Evolutionary conservation across 306 rosid species (phyloP), one percentile per base, ranked within the genome.

Genomic region (Prunus dulcis): DNA sequence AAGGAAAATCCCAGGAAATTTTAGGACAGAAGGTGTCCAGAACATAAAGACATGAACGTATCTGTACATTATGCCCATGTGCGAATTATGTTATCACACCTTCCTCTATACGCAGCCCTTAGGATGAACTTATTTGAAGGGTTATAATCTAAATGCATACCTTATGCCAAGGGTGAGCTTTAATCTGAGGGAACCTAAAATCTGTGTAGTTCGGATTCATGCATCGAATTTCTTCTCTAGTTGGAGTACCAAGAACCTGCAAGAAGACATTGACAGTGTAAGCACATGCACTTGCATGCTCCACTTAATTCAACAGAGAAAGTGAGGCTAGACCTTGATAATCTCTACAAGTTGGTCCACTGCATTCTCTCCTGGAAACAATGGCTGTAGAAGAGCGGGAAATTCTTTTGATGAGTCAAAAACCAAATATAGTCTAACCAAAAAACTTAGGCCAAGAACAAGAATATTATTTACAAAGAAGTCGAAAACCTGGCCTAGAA

Each of bases 121-220:
- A 62, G 38, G 38, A 58, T 25, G 34, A 75, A 64, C 58, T 64
- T 41, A 17, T 25, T 46, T 19, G 47, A 43, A 28, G 18, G 9
- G 9, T 12, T 46, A 28, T 49, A 11, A 64, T 20, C 38, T 43
- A 73, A 75, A 71, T 60, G 52, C 76, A 82, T 85, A 92, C 97
- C 97, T 95, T 95, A 78, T 95, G 97, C 98, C 98, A 93, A 71
- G 98, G 98, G 79, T 94, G 97, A 66, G 96, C 98, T 87, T 94
- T 94, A 41, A 94, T 80, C 78, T 94, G 97, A 73, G 99, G 99
- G 84, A 95, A 95, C 85, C 97, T 92, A 81, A 89, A 92, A 80
- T 92, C 97, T 3, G 96, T 87, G 79, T 95, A 95, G 73, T 85
- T 88, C 13, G 97, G 97, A 79, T 95, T 95, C 99, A 95, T 95